Evolutionary conservation across 1,284 basidiomycete species (phyloP), one percentile per base, ranked within the genome.

Genomic region (Mycena citricolor): DNA sequence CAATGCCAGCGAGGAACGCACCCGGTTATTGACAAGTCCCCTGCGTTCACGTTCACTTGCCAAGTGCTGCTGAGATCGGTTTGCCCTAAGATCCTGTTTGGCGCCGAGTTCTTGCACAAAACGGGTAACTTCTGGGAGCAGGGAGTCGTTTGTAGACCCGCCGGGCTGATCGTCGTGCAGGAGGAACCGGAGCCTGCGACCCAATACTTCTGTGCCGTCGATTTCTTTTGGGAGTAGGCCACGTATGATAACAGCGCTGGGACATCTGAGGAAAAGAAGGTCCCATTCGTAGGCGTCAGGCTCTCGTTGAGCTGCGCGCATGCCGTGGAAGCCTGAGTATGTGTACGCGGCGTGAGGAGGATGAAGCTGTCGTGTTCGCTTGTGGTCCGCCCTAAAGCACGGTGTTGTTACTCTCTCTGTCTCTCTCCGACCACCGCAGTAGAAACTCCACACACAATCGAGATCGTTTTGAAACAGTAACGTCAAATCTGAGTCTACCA

Each of bases 391-490:
- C 61, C 62, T 64, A 32, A 12, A 13, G 8, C 25, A 31, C n/a
- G 26, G 26, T 30, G 5, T 32, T 28, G 2, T n/a, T n/a, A n/a
- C n/a, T n/a, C n/a, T n/a, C n/a, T n/a, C n/a, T n/a, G n/a, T n/a
- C n/a, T n/a, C n/a, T n/a, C n/a, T n/a, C n/a, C n/a, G n/a, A n/a
- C n/a, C n/a, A n/a, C n/a, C n/a, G n/a, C n/a, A 32, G 21, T 7
- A 21, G 19, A 19, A 13, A 23, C 19, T 2, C n/a, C 19, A 39
- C 60, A n/a, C 44, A 59, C 62, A 64, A 19, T 62, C 54, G 20
- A 64, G 57, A 24, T 64, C 62, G 32, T 64, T 62, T 47, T 62
- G 61, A 42, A 62, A 56, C 8, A 64, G 49, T 17, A 64, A 44
- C 19, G 54, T 54, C 21, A 64, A 35, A 36, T 60, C 60, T 8